A percentile compares a stretch with the other conserved stretches of the same genome.
Conservation (phyloP, 306 rosid species). For the Delonix regia region DNA sequence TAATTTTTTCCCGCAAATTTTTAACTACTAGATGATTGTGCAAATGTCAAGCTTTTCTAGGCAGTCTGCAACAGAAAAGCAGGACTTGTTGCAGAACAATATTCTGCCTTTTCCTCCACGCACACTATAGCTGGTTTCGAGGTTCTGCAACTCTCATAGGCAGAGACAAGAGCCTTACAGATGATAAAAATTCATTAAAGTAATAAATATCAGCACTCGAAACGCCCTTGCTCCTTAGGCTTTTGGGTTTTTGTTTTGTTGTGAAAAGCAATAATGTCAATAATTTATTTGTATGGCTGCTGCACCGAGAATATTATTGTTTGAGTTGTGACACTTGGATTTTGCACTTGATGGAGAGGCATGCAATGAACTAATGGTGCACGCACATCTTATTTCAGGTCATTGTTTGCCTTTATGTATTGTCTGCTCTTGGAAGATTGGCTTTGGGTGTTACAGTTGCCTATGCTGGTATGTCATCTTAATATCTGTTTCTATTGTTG, state of each 20-base stretch:
- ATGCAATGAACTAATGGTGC: slow-evolving; percentile 7
- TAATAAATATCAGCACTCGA: not conserved
- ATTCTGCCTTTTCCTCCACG: not conserved
- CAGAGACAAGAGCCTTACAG: not conserved
- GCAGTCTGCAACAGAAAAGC: not conserved
- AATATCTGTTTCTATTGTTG: not conserved
- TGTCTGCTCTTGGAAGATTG: slow-evolving; percentile 81
- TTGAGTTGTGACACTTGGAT: not conserved
- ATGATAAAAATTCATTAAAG: not conserved
- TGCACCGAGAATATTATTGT: not conserved
- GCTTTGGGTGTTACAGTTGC: slow-evolving; percentile 85
- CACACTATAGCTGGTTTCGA: not conserved
- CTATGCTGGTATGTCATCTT: slow-evolving; percentile 67
- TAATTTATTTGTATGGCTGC: not conserved
- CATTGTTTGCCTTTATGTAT: slow-evolving; percentile 60
- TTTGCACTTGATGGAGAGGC: not conserved
- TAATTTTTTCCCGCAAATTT: not conserved
- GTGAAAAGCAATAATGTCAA: not conserved
- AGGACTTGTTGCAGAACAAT: not conserved
- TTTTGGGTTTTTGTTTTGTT: slow-evolving; percentile 4
- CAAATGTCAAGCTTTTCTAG: not conserved
- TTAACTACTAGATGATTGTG: not conserved
- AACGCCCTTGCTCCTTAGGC: not conserved
- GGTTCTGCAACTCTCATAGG: not conserved
- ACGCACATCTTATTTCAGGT: slow-evolving; percentile 55